Evolutionary conservation across 1,284 basidiomycete species (phyloP), one percentile per base, ranked within the genome.

Genomic region (Thecaphora thlaspeos): DNA sequence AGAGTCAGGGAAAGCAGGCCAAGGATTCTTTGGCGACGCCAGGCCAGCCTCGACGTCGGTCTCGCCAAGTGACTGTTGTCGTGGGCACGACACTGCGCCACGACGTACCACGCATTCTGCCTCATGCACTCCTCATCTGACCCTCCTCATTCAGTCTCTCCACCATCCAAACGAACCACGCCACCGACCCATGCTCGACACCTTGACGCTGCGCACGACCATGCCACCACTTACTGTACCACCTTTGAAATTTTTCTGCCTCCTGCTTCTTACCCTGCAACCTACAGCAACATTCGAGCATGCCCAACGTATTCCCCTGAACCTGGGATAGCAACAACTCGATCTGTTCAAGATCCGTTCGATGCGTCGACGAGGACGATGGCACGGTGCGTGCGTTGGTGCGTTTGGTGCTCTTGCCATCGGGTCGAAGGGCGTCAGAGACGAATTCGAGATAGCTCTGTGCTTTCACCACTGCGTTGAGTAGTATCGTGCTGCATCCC

Each of bases 141-240:
- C 32, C 32, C 32, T 34, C 10, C 32, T 34, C 32, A 17, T 34
- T 34, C 11, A 34, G 32, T 15, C 32, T 11, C 32, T 34, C 11
- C 5, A 34, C 32, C 32, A 34, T 8, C 32, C 32, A 14, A 17
- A 34, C 32, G 12, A 34, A 34, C 32, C 32, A 34, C 9, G 5
- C 32, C 32, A 34, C 3, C 32, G 32, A 14, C 4, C 14, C 28
- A 7, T 7, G 28, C 28, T 30, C 28, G n/a, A n/a, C n/a, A n/a
- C n/a, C n/a, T n/a, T n/a, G 8, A 8, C 28, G 55, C 36, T 58
- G 49, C 2, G n/a, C n/a, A n/a, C n/a, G n/a, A n/a, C n/a, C n/a
- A n/a, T 51, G 47, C 30, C 55, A 51, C 61, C 61, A 64, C 30
- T 47, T 56, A 24, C 30, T 38, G 41, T 54, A 54, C 57, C 57